phyloP scores from a whole-genome alignment of 805 yeast genomes.

The Jamesozyma piceae region DNA sequence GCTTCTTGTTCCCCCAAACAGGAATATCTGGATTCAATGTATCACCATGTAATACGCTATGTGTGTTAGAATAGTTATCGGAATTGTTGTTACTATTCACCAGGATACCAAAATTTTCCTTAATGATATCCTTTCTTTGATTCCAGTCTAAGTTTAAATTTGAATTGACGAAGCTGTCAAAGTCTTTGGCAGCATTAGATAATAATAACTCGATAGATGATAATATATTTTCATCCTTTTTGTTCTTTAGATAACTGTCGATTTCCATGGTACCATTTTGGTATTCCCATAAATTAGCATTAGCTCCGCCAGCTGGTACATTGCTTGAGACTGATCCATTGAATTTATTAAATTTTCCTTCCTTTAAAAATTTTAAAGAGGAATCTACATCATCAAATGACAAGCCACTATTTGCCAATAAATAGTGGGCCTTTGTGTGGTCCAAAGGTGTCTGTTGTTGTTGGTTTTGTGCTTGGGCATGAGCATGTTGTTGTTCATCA shows the following conservation, averaged over 20 bases:
- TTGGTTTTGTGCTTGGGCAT: not conserved
- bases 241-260: conserved; percentile 53
- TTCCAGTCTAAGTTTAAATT: conserved; percentile 80
- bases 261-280: conserved; percentile 32
- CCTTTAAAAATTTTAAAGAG: conserved; percentile 36
- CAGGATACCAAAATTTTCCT: conserved; percentile 59
- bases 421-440: conserved; percentile 71
- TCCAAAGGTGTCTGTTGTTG: conserved; percentile 8
- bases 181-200: conserved; percentile 65
- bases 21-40: conserved; percentile 1
- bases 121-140: conserved; percentile 61
- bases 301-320: not conserved
- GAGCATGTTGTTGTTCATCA: conserved; percentile 3
- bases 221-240: conserved; percentile 74
- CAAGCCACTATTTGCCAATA: conserved; percentile 82
- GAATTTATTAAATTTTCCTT: not conserved
- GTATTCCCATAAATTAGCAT: not conserved
- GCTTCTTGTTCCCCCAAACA: conserved; percentile 3
- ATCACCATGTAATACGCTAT: not conserved
- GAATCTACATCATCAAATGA: conserved; percentile 74
- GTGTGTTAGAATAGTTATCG: conserved; percentile 6
- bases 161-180: conserved; percentile 64
- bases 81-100: conserved; percentile 29
- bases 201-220: conserved; percentile 77
- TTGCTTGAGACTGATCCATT: not conserved